Evolutionary conservation across 108 stramenopile species (phyloP), one percentile per base, ranked within the genome.

Genomic region (Nitzschia sp.): DNA sequence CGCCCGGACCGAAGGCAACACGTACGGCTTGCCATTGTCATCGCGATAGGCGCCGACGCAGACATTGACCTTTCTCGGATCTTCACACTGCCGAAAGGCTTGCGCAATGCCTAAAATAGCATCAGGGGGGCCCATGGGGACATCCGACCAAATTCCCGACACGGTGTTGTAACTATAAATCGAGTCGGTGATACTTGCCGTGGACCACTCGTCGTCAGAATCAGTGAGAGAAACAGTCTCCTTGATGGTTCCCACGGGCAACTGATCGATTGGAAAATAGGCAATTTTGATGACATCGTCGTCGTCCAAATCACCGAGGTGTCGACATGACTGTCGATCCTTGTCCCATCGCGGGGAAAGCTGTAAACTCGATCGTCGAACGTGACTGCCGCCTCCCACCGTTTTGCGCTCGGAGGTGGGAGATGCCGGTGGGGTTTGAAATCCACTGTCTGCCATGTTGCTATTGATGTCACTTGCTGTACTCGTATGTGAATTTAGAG

Each of bases 21-120:
- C 88, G 66, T 69, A 90, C 6, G 97, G 96, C 65, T 86, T 91
- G 15, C 97, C 97, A 23, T 72, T 56, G 19, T 95, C 92, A 48
- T 88, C 91, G 6, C 97, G 83, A 70, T 92, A 96, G 25, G 95
- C 95, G 13, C 95, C 92, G 3, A 96, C 87, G 66, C 91, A 86
- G 2, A 96, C 70, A 66, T 88, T 90, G 48, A 92, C 87, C 55
- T 96, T 96, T 5, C 64, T 45, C 11, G 80, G 77, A 76, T 88
- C 77, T n/a, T 84, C 71, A 68, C 93, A 93, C 61, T 84, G 75
- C 44, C 91, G 88, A 81, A 81, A 97, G 23, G 86, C 83, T 38
- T 93, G 91, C 34, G 80, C 89, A 34, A 96, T 82, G 17, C 94
- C 95, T 4, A 97, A 75, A 63, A 97, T 96, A 45, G 95, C 86